Conservation (phyloP, 2,329 filamentous ascomycete genomes). For the Paecilomyces variotii region DNA sequence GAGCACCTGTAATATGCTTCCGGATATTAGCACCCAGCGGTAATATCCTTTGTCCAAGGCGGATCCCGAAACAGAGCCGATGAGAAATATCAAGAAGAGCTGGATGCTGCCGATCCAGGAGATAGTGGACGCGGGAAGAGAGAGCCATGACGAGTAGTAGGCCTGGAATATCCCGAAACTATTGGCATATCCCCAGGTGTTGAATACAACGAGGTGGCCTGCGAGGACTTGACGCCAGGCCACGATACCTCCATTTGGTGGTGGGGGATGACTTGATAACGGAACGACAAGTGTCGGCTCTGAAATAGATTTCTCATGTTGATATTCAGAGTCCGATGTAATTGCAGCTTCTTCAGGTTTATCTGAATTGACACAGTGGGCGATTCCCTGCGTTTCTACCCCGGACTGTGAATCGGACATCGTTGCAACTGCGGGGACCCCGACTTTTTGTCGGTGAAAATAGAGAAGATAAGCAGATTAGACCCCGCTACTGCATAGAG, state of each 20-base stretch:
- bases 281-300: background rate
- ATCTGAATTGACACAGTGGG: background rate
- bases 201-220: slow-evolving; percentile 20
- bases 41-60: slow-evolving; percentile 37
- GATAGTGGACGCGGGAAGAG: slow-evolving; percentile 27
- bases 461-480: background rate
- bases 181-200: slow-evolving; percentile 16
- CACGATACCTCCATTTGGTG: slow-evolving; percentile 21
- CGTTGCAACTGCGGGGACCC: background rate
- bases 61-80: slow-evolving; percentile 35
- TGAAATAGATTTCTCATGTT: background rate
- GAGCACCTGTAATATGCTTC: slow-evolving; percentile 26
- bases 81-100: slow-evolving; percentile 38
- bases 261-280: slow-evolving; percentile 5
- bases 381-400: background rate
- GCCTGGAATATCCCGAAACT: slow-evolving; percentile 40
- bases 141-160: slow-evolving; percentile 32
- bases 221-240: slow-evolving; percentile 26
- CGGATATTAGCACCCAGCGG: slow-evolving; percentile 16
- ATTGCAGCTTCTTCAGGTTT: background rate
- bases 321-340: background rate
- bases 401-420: background rate
- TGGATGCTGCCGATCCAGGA: slow-evolving; percentile 43
- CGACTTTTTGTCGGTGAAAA: background rate
- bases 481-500: too few species aligned